phyloP scores from a whole-genome alignment of 2,329 filamentous ascomycete genomes.

The Clonostachys chloroleuca region DNA sequence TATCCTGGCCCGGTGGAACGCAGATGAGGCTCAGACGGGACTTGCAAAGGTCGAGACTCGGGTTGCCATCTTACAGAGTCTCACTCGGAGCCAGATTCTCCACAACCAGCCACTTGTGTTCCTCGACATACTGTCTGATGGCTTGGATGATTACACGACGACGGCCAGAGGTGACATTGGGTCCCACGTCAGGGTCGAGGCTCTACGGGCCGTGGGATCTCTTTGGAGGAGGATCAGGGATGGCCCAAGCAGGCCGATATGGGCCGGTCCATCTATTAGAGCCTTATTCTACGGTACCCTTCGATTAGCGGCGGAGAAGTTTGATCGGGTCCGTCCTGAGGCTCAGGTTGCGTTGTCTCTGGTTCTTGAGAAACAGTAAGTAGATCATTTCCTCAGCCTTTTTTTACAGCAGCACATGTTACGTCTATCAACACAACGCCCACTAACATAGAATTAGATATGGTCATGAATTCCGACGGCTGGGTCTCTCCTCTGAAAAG shows the following conservation, averaged over 20 bases:
- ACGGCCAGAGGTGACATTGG: slow-evolving; percentile 87
- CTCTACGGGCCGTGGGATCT: slow-evolving; percentile 69
- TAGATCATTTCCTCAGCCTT: background rate
- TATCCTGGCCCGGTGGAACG: slow-evolving; percentile 47
- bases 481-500: slow-evolving; percentile 51
- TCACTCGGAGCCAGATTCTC: slow-evolving; percentile 42
- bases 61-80: slow-evolving; percentile 49
- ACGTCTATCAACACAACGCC: background rate
- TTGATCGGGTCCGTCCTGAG: slow-evolving; percentile 76
- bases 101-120: slow-evolving; percentile 32
- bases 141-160: slow-evolving; percentile 86
- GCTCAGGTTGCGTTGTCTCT: slow-evolving; percentile 52
- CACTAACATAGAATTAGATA: slow-evolving; percentile 22
- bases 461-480: slow-evolving; percentile 21
- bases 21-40: slow-evolving; percentile 18
- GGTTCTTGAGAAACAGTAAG: slow-evolving; percentile 25
- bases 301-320: slow-evolving; percentile 78
- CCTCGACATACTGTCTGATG: slow-evolving; percentile 42
- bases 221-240: slow-evolving; percentile 40
- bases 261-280: slow-evolving; percentile 21
- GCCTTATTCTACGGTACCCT: slow-evolving; percentile 46
- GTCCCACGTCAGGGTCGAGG: slow-evolving; percentile 77
- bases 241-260: slow-evolving; percentile 9
- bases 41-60: slow-evolving; percentile 41
- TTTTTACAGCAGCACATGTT: background rate